phyloP scores from a whole-genome alignment of 2,329 filamentous ascomycete genomes.

The Dichotomopilus funicola region DNA sequence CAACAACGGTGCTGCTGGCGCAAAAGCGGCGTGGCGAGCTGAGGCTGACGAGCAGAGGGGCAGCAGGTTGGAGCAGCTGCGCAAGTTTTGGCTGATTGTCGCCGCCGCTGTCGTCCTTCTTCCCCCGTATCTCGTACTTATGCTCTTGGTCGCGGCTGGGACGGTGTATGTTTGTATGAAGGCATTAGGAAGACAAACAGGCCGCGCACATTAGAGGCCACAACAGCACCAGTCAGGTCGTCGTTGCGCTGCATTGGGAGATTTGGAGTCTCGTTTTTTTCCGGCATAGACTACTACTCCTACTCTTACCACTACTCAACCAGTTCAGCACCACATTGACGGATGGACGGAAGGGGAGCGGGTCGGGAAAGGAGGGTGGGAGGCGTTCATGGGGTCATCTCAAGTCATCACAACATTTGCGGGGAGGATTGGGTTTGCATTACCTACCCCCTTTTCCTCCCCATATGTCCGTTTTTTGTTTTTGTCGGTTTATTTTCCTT shows the following conservation, averaged over 20 bases:
- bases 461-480: no score
- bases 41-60: conserved; percentile 31
- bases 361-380: not conserved
- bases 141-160: conserved; percentile 32
- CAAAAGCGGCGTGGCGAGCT: conserved; percentile 28
- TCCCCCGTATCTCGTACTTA: conserved; percentile 35
- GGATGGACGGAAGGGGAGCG: not conserved
- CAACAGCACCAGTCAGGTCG: not conserved
- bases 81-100: conserved; percentile 36
- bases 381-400: conserved; percentile 13
- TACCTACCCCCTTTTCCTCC: not conserved
- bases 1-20: conserved; percentile 24
- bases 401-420: not conserved
- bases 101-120: conserved; percentile 43
- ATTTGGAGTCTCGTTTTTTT: not conserved
- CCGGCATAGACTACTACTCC: conserved; percentile 14
- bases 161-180: conserved; percentile 37
- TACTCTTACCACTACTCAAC: not conserved
- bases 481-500: no score
- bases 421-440: no score
- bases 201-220: conserved; percentile 3
- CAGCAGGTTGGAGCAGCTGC: conserved; percentile 36
- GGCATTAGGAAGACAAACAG: conserved; percentile 10
- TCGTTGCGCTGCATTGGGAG: conserved; percentile 12
- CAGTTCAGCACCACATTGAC: conserved; percentile 13